Percentiles rank a stretch among this genome's conserved stretches.
phyloP scores from a whole-genome alignment of 2,329 filamentous ascomycete genomes.

The Ceratocystis albifundus region DNA sequence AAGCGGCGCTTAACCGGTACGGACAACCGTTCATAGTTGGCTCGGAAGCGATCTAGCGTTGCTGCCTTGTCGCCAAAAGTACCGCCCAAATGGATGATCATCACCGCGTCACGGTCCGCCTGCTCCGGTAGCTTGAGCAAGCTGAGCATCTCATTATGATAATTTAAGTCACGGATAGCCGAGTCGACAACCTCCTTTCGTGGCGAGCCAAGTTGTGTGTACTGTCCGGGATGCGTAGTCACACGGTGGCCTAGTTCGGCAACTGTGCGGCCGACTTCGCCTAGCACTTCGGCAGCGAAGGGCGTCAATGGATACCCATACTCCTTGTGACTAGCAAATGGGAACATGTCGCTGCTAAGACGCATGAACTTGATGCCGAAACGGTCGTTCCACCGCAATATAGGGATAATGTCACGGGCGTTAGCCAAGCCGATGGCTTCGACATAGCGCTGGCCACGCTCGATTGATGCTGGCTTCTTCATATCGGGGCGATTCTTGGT shows the following conservation, averaged over 20 bases:
- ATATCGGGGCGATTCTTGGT: slow-evolving; percentile 81
- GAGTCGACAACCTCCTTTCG: slow-evolving; percentile 63
- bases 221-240: slow-evolving; percentile 85
- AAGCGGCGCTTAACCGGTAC: slow-evolving; percentile 64
- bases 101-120: slow-evolving; percentile 72
- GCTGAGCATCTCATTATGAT: slow-evolving; percentile 74
- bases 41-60: slow-evolving; percentile 64
- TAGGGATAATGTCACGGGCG: slow-evolving; percentile 68
- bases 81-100: slow-evolving; percentile 91
- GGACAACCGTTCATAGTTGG: slow-evolving; percentile 58
- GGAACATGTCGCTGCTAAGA: slow-evolving; percentile 92
- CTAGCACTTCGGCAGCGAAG: slow-evolving; percentile 68
- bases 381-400: slow-evolving; percentile 82
- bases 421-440: slow-evolving; percentile 71
- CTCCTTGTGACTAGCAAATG: slow-evolving; percentile 78
- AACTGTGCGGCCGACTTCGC: slow-evolving; percentile 63
- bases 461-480: slow-evolving; percentile 51
- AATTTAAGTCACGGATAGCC: slow-evolving; percentile 70
- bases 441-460: slow-evolving; percentile 59
- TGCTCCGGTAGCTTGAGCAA: slow-evolving; percentile 68
- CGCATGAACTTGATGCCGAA: slow-evolving; percentile 89
- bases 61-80: slow-evolving; percentile 76
- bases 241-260: slow-evolving; percentile 71
- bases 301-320: slow-evolving; percentile 76
- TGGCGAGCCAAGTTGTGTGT: slow-evolving; percentile 82